phyloP scores from a whole-genome alignment of 371 early-diverging fungal species.

The Parasitella parasitica region DNA sequence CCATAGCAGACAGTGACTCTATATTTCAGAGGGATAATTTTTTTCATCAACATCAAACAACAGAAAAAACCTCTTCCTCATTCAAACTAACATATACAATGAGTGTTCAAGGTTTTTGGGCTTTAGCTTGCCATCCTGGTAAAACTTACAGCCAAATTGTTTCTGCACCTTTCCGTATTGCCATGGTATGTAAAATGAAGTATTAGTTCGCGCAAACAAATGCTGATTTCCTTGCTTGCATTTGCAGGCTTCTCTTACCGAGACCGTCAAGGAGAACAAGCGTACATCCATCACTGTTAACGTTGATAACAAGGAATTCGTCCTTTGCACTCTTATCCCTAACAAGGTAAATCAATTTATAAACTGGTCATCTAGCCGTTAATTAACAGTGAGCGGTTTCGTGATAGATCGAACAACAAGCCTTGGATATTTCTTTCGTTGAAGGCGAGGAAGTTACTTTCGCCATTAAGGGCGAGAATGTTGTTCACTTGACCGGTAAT shows the following conservation, averaged over 20 bases:
- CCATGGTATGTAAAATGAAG: slow-evolving; percentile 53
- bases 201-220: not conserved
- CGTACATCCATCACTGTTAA: slow-evolving; percentile 69
- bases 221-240: not conserved
- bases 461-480: slow-evolving; percentile 54
- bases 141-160: slow-evolving; percentile 75
- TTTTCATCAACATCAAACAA: not conserved
- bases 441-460: slow-evolving; percentile 85
- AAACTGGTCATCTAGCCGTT: not conserved
- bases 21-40: not conserved
- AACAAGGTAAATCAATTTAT: slow-evolving; percentile 46
- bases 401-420: slow-evolving; percentile 64
- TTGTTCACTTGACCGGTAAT: slow-evolving; percentile 79
- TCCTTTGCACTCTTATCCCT: slow-evolving; percentile 77
- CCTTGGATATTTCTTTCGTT: slow-evolving; percentile 69
- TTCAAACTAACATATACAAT: slow-evolving; percentile 1
- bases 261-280: slow-evolving; percentile 45
- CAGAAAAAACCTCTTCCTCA: not conserved
- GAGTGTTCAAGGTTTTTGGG: slow-evolving; percentile 54
- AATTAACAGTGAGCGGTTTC: too few species aligned
- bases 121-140: slow-evolving; percentile 61
- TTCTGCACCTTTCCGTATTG: slow-evolving; percentile 72
- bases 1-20: not conserved
- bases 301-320: slow-evolving; percentile 71
- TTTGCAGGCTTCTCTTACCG: slow-evolving; percentile 75